Base-by-base conservation (phyloP, 106 monocot species). In the Iris macrosiphon region DNA sequence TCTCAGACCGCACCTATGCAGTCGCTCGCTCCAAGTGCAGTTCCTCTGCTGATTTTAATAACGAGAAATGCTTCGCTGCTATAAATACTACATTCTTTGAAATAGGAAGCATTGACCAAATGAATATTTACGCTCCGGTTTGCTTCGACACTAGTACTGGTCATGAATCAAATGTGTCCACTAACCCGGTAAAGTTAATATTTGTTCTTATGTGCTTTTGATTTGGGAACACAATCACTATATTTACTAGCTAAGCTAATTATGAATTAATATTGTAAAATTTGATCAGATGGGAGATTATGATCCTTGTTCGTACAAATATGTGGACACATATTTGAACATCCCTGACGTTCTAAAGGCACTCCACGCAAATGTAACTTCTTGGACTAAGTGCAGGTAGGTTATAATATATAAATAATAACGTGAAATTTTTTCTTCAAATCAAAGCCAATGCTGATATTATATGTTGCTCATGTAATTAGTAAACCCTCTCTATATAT, bases 121-220 rank as follows among this genome's bases (percentile, higher is more conserved):
- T 66, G 41, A 35, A 64, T 31, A 59, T 74, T 12, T 66, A 61
- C 21, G 66, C 50, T 25, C 73, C 73, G 6, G 3, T 34, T 7
- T 50, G 48, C 50, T 8, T 8, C n/a, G n/a, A n/a, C n/a, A n/a
- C n/a, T n/a, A n/a, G n/a, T n/a, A n/a, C n/a, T n/a, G n/a, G n/a
- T n/a, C n/a, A n/a, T n/a, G n/a, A n/a, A n/a, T n/a, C n/a, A n/a
- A n/a, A n/a, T n/a, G n/a, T n/a, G n/a, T n/a, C n/a, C n/a, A n/a
- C n/a, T n/a, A n/a, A n/a, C n/a, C n/a, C n/a, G n/a, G n/a, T n/a
- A n/a, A n/a, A 4, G 14, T 16, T 14, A 15, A 38, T 10, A 2
- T 13, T 18, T 13, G 10, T 3, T 6, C 3, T 40, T 27, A 17
- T 2, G 30, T 4, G 15, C 14, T 11, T 17, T 21, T 7, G 19